Percentiles rank a stretch among this genome's conserved stretches.
These are phyloP conservation scores for Aspergillus fructus DNA, from an alignment of 2,329 filamentous ascomycete species.

Conservation along the genomic window DNA sequence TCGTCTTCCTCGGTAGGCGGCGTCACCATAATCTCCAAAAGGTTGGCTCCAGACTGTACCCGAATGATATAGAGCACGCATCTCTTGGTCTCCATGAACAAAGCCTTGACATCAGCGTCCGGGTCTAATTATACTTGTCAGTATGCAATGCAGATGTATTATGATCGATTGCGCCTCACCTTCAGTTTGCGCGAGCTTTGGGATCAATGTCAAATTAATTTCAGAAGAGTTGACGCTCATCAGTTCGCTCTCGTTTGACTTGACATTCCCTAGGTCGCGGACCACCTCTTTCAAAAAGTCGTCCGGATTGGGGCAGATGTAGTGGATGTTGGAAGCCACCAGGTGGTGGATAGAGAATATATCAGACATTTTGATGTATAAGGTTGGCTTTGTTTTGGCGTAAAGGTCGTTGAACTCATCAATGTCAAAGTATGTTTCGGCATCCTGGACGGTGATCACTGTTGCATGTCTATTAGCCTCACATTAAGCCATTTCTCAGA, in stretches of 20 bases:
- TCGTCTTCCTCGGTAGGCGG: constrained; percentile 86
- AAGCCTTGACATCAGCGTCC: constrained; percentile 83
- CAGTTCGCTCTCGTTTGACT: constrained; percentile 94
- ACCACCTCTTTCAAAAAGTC: constrained; percentile 89
- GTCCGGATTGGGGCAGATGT: constrained; percentile 76
- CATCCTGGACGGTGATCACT: constrained; percentile 81
- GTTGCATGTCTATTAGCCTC: constrained; percentile 33
- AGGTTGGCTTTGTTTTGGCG: constrained; percentile 89
- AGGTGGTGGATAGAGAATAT: constrained; percentile 95
- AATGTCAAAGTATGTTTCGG: constrained; percentile 92
- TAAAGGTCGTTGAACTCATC: constrained; percentile 99
- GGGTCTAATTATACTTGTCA: constrained; percentile 59
- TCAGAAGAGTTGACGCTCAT: constrained; percentile 81
- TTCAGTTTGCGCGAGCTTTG: constrained; percentile 84
- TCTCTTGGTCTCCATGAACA: constrained; percentile 98
- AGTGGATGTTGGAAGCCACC: constrained; percentile 73
- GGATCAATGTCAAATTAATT: constrained; percentile 85
- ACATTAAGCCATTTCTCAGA: neutral
- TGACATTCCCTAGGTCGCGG: constrained; percentile 90
- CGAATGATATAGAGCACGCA: constrained; percentile 97
- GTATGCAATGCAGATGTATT: constrained; percentile 12
- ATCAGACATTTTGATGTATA: constrained; percentile 99
- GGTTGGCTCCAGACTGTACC: constrained; percentile 83
- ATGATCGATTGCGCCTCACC: constrained; percentile 40
- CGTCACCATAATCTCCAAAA: constrained; percentile 94